Percentiles rank a stretch among this genome's conserved stretches.
Evolutionary conservation across 2,329 filamentous ascomycete genomes (phyloP).

Genomic region (Microsporum canis): DNA sequence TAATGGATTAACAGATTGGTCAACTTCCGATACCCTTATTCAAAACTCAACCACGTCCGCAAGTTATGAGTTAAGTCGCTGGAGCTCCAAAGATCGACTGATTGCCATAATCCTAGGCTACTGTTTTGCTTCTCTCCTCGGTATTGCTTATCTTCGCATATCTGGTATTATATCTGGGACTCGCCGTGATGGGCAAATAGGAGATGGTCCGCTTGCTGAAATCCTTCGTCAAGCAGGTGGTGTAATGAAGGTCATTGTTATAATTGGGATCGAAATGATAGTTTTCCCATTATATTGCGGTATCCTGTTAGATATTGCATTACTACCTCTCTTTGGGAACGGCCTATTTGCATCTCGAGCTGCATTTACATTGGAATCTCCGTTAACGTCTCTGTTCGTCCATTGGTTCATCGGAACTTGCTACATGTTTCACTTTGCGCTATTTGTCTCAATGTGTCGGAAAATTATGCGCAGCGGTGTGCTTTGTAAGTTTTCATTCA

Average conservation of each 20-base stretch:
- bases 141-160: conserved; percentile 66
- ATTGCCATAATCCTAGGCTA: conserved; percentile 76
- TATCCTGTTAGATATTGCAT: conserved; percentile 72
- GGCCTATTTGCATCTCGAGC: conserved; percentile 67
- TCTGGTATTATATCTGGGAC: conserved; percentile 56
- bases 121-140: conserved; percentile 58
- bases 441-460: conserved; percentile 97
- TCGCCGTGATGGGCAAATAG: conserved; percentile 39
- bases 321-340: conserved; percentile 78
- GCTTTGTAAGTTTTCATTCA: conserved; percentile 52
- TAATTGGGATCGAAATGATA: conserved; percentile 98
- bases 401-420: conserved; percentile 98
- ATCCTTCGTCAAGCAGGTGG: conserved; percentile 85
- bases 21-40: conserved; percentile 17
- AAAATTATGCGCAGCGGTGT: conserved; percentile 95
- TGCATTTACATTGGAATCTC: conserved; percentile 64
- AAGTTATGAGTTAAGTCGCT: conserved; percentile 53
- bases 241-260: conserved; percentile 93
- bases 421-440: conserved; percentile 99
- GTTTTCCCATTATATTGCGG: conserved; percentile 94
- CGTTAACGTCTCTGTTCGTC: conserved; percentile 84
- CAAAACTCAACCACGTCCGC: conserved; percentile 23
- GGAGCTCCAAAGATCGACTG: conserved; percentile 56
- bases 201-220: conserved; percentile 65
- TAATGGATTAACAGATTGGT: conserved; percentile 20